Base-by-base conservation (phyloP, 1,139 yeast species). In the Magnusiomyces magnusii region DNA sequence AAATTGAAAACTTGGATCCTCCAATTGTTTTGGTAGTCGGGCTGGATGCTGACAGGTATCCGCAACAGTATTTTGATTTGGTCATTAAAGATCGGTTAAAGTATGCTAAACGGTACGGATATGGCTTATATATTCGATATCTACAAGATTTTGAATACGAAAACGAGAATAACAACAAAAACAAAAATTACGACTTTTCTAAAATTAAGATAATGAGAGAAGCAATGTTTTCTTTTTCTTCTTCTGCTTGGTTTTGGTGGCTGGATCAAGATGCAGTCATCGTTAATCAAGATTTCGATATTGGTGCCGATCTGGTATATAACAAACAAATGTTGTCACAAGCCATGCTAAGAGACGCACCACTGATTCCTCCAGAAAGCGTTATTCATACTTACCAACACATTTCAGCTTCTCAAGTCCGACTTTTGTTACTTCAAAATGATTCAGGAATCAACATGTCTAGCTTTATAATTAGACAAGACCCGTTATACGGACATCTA, bases 171-270 rank as follows among this genome's bases (percentile, higher is more conserved):
- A 39, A 19, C 19, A n/a, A 19, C 19, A n/a, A 39, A 17, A 65
- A 62, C n/a, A 59, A 59, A 19, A 65, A 64, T 23, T 63, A 67
- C 7, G 69, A 68, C 63, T 87, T 92, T 89, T 79, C 84, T 41
- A 81, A 85, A 64, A 69, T 84, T 51, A 78, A 78, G 62, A 72
- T 85, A 54, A 70, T 88, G 69, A 80, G 95, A 63, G 95, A 92
- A 55, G 97, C 97, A 19, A 85, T 90, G 87, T 83, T 81, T 72
- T 93, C 96, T 0, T 92, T 91, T 75, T 96, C 97, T 1, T 76
- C 83, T 51, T 85, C 96, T 15, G 84, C 88, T 69, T 87, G 92
- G 81, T 82, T 91, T 68, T 88, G 97, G 93, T 91, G 85, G 72
- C 72, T 92, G 51, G 96, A 89, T 69, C 85, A 89, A 68, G 85